Evolutionary conservation across 2,329 filamentous ascomycete species (phyloP).

Genomic region (Thelonectria rubi): DNA sequence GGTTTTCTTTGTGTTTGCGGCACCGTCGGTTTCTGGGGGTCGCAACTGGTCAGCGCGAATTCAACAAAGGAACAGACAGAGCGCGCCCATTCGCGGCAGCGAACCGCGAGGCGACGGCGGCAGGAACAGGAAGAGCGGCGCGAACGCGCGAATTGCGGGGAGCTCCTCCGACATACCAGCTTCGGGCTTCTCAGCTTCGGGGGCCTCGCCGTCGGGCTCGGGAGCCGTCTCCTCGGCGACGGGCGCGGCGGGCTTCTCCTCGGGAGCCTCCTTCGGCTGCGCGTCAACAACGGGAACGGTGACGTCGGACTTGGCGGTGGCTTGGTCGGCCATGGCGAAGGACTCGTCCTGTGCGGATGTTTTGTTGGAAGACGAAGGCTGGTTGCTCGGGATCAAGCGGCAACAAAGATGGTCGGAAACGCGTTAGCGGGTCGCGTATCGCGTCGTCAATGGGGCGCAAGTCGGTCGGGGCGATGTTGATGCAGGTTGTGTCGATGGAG

Average conservation of each 20-base stretch:
- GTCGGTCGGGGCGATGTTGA: slow-evolving; percentile 43
- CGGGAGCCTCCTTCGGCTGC: slow-evolving; percentile 21
- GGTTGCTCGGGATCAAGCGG: slow-evolving; percentile 8
- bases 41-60: slow-evolving; percentile 42
- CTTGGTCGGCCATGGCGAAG: slow-evolving; percentile 52
- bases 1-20: slow-evolving; percentile 44
- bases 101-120: slow-evolving; percentile 26
- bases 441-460: slow-evolving; percentile 45
- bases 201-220: slow-evolving; percentile 40
- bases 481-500: slow-evolving; percentile 43
- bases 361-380: slow-evolving; percentile 23
- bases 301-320: slow-evolving; percentile 49
- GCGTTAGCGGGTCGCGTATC: slow-evolving; percentile 44
- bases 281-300: slow-evolving; percentile 46
- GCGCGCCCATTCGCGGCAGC: slow-evolving; percentile 31
- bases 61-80: slow-evolving; percentile 26
- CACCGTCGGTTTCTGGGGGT: slow-evolving; percentile 41
- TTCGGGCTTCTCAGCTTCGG: slow-evolving; percentile 43
- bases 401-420: slow-evolving; percentile 38
- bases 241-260: slow-evolving; percentile 35
- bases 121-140: slow-evolving; percentile 4
- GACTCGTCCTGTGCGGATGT: slow-evolving; percentile 29
- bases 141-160: slow-evolving; percentile 17
- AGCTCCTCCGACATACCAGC: slow-evolving; percentile 45
- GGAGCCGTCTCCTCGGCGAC: slow-evolving; percentile 37